These are phyloP conservation scores for Fraxinus americana DNA, from an alignment of 257 asterid species.

Conservation along the genomic window DNA sequence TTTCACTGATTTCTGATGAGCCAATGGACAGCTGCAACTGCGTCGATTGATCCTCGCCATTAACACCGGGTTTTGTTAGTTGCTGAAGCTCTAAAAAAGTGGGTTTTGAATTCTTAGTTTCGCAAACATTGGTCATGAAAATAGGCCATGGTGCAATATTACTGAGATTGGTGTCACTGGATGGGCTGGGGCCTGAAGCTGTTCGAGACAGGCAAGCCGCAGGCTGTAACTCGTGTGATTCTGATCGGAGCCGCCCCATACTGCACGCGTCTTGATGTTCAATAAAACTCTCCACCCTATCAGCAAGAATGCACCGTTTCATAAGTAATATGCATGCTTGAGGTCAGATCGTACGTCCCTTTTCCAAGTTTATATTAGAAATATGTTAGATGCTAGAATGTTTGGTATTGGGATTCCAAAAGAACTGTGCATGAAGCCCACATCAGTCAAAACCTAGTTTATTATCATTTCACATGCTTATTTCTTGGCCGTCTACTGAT, in stretches of 20 bases:
- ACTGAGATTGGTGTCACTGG: conserved; percentile 44
- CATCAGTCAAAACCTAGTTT: conserved; percentile 31
- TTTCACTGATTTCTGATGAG: conserved; percentile 32
- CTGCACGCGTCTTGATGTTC: conserved; percentile 61
- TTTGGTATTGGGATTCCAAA: neutral
- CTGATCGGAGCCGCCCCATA: conserved; percentile 41
- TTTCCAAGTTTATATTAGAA: too few species aligned
- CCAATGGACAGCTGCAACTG: conserved; percentile 52
- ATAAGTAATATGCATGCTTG: too few species aligned
- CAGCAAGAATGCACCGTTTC: neutral
- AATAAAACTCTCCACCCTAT: conserved; percentile 60
- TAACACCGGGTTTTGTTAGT: conserved; percentile 24
- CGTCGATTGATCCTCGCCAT: conserved; percentile 38
- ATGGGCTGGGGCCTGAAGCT: conserved; percentile 50
- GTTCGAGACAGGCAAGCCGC: conserved; percentile 42
- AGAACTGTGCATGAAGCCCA: conserved; percentile 1
- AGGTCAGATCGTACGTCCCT: too few species aligned
- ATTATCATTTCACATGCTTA: conserved; percentile 24
- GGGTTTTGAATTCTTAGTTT: neutral
- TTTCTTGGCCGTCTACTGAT: conserved; percentile 39
- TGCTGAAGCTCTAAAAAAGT: conserved; percentile 49
- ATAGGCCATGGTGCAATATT: conserved; percentile 32
- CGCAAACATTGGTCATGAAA: conserved; percentile 19
- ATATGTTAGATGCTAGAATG: too few species aligned
- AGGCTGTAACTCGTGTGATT: conserved; percentile 33